Conservation (phyloP, 2,329 filamentous ascomycete species). For the Fusarium sp. region DNA sequence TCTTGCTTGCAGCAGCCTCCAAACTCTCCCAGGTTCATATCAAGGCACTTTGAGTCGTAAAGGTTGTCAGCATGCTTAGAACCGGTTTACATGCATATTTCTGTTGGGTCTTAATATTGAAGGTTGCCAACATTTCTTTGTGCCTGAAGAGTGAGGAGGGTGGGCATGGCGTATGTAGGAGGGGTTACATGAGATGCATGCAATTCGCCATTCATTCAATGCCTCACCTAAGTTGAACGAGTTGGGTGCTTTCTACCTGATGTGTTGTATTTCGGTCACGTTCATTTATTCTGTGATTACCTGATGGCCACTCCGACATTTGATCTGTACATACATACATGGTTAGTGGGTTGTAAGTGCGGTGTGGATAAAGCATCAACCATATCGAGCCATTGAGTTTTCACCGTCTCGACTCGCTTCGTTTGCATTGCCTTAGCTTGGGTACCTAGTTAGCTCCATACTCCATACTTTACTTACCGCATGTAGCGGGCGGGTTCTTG, state of each 20-base stretch:
- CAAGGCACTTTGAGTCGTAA: not conserved
- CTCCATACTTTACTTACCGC: conserved; percentile 5
- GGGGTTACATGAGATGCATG: conserved; percentile 33
- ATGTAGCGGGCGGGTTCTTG: conserved; percentile 36
- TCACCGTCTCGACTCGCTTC: conserved; percentile 40
- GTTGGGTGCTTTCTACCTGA: conserved; percentile 12
- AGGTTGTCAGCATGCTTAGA: conserved; percentile 22
- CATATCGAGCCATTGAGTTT: conserved; percentile 40
- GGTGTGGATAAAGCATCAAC: conserved; percentile 33
- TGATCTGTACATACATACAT: not conserved
- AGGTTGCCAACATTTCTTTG: conserved; percentile 30
- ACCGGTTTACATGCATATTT: conserved; percentile 9
- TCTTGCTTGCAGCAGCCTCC: conserved; percentile 13
- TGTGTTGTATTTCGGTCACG: conserved; percentile 28
- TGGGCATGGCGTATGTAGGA: conserved; percentile 5
- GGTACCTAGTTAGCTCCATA: not conserved
- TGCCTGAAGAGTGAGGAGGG: conserved; percentile 17
- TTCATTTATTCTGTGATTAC: conserved; percentile 4
- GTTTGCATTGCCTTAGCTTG: conserved; percentile 18
- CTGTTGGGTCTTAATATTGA: conserved; percentile 29
- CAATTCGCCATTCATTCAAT: conserved; percentile 18
- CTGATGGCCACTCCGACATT: conserved; percentile 5
- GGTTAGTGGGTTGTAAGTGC: conserved; percentile 25
- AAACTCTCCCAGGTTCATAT: conserved; percentile 12
- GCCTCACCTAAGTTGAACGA: conserved; percentile 14